A percentile compares a stretch with the other conserved stretches of the same genome.
phyloP scores from a whole-genome alignment of 208 protist species.

The Trypanosoma vivax region DNA sequence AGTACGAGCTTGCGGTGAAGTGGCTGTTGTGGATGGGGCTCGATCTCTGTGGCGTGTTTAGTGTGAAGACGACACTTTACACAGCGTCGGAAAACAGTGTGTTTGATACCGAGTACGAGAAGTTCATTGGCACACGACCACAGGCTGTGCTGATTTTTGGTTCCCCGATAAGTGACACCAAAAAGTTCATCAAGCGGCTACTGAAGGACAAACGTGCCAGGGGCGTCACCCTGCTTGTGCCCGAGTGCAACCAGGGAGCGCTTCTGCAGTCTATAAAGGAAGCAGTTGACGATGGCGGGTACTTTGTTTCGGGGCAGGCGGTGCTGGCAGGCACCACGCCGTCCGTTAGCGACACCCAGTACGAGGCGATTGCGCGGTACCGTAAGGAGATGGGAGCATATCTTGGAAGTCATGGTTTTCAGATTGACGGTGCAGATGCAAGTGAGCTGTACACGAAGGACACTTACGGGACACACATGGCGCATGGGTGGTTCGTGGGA shows the following conservation, averaged over 20 bases:
- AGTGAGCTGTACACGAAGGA: constrained; percentile 9
- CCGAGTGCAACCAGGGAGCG: not conserved
- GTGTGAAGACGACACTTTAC: constrained; percentile 1
- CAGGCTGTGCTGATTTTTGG: constrained; percentile 21
- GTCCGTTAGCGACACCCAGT: no score
- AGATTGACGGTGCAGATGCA: not conserved
- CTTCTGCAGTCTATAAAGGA: not conserved
- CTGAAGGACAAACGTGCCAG: constrained; percentile 6
- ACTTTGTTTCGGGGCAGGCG: not conserved
- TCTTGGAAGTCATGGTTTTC: not conserved
- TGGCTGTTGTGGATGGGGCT: constrained; percentile 16
- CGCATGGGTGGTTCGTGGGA: constrained; percentile 1
- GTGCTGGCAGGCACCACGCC: no score
- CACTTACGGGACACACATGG: not conserved
- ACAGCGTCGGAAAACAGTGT: not conserved
- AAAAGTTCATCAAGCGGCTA: constrained; percentile 8
- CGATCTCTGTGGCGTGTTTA: constrained; percentile 18
- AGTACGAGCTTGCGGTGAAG: constrained; percentile 1
- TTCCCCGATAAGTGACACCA: not conserved
- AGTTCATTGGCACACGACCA: constrained; percentile 8
- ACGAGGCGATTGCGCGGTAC: no score
- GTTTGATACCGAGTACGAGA: constrained; percentile 13
- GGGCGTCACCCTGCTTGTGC: constrained; percentile 9
- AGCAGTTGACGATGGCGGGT: not conserved
- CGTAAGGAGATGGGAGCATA: constrained; percentile 5